These are phyloP conservation scores for Sanghuangporus sanghuang DNA, from an alignment of 1,284 basidiomycete genomes.

Conservation along the genomic window DNA sequence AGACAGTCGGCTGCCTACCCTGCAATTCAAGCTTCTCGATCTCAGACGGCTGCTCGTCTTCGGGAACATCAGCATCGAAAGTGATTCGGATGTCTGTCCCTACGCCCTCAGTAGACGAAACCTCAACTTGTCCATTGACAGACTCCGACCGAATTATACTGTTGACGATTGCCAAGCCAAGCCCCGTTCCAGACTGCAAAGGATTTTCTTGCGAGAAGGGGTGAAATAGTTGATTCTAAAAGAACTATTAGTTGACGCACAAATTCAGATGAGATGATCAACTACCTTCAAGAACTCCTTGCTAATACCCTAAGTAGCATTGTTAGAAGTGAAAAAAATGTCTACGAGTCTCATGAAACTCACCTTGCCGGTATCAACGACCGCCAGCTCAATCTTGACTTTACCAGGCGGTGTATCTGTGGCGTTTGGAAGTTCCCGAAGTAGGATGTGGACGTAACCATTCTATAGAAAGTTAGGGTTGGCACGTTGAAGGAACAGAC, in stretches of 20 bases:
- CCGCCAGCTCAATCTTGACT: constrained; percentile 79
- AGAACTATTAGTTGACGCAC: constrained; percentile 21
- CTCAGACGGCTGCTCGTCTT: constrained; percentile 37
- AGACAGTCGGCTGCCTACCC: constrained; percentile 48
- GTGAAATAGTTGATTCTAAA: constrained; percentile 90
- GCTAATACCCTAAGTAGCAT: constrained; percentile 65
- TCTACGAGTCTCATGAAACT: constrained; percentile 3
- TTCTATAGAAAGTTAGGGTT: constrained; percentile 38
- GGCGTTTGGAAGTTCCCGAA: constrained; percentile 66
- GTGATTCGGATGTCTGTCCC: constrained; percentile 93
- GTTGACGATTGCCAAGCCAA: constrained; percentile 96
- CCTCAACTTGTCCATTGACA: constrained; percentile 84
- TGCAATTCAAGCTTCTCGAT: constrained; percentile 44
- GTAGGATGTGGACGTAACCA: constrained; percentile 83
- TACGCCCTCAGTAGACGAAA: constrained; percentile 81
- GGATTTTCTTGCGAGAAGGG: constrained; percentile 95
- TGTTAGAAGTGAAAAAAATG: constrained; percentile 4
- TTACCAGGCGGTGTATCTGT: constrained; percentile 48
- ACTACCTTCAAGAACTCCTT: constrained; percentile 78
- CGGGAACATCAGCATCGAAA: constrained; percentile 68
- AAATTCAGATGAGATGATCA: not conserved
- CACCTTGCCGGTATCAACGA: constrained; percentile 89
- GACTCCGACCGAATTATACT: constrained; percentile 85
- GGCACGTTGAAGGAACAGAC: not conserved
- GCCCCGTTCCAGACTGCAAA: constrained; percentile 87